phyloP scores from a whole-genome alignment of 2,329 filamentous ascomycete genomes.

The Emydomyces testavorans region DNA sequence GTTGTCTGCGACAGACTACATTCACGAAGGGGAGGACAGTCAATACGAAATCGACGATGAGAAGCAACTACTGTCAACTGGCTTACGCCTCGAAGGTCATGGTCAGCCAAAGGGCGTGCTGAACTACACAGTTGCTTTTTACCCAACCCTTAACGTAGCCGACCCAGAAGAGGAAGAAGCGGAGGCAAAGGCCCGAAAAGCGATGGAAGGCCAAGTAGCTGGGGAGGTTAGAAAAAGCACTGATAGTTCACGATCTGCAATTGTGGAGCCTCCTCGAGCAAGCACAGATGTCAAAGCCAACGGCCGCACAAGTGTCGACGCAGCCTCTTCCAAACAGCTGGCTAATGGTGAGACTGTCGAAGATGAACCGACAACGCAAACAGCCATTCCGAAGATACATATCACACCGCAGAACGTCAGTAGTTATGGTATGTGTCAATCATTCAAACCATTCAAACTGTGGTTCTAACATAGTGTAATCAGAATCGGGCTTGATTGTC shows the following conservation, averaged over 20 bases:
- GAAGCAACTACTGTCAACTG: slow-evolving; percentile 55
- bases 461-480: slow-evolving; percentile 25
- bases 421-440: slow-evolving; percentile 53
- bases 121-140: slow-evolving; percentile 78
- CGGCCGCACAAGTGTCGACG: slow-evolving; percentile 26
- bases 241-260: slow-evolving; percentile 6
- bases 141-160: slow-evolving; percentile 72
- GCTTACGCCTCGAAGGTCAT: slow-evolving; percentile 62
- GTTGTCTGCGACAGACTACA: slow-evolving; percentile 63
- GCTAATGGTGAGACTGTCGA: slow-evolving; percentile 39
- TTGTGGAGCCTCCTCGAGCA: background rate
- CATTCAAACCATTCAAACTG: background rate
- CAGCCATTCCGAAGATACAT: slow-evolving; percentile 60
- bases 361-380: slow-evolving; percentile 31
- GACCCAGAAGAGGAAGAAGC: slow-evolving; percentile 63
- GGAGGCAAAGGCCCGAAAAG: slow-evolving; percentile 27
- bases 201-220: slow-evolving; percentile 18
- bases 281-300: slow-evolving; percentile 15
- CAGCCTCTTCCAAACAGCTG: slow-evolving; percentile 26
- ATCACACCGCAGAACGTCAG: slow-evolving; percentile 69
- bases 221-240: slow-evolving; percentile 17
- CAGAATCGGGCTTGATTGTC: slow-evolving; percentile 81
- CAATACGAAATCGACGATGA: slow-evolving; percentile 69
- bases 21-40: slow-evolving; percentile 64
- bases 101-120: slow-evolving; percentile 67